Evolutionary conservation across 2,329 filamentous ascomycete species (phyloP), one percentile per base, ranked within the genome.

Genomic region (Claviceps fusiformis): DNA sequence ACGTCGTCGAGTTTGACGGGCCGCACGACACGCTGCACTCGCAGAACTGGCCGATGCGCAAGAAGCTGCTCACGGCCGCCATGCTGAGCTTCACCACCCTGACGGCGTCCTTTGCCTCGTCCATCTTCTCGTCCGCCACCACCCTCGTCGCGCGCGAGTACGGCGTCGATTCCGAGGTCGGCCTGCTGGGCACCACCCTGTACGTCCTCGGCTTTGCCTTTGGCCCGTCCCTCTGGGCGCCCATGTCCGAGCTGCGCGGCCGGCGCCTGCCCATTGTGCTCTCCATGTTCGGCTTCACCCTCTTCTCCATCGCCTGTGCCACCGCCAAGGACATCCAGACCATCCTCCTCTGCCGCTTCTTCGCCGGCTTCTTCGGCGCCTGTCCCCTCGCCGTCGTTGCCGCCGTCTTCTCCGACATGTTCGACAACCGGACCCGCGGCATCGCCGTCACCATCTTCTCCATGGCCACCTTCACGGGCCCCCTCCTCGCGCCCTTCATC

Each of bases 11-110:
- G n/a, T n/a, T n/a, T n/a, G n/a, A n/a, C n/a, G n/a, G n/a, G n/a
- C n/a, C n/a, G n/a, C n/a, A n/a, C n/a, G n/a, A n/a, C n/a, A n/a
- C n/a, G n/a, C n/a, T n/a, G n/a, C n/a, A n/a, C n/a, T n/a, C n/a
- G n/a, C n/a, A n/a, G n/a, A n/a, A n/a, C n/a, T n/a, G n/a, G n/a
- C 78, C 86, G 0, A 64, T 87, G 54, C 80, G 73, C 65, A 91
- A 87, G 74, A 95, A 95, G 82, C 52, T 89, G 44, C 62, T 79
- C 5, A 87, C 84, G 0, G 80, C 82, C 24, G 75, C 76, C 45
- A 83, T 89, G 62, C 73, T 91, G 46, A 86, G 83, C 17, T 90
- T 83, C 63, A 88, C 85, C 15, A 89, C 87, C 19, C 73, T 90
- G 62, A 80, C 80, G 2, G 74, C 85, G 0, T 79, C 86, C 5